Percentiles rank a stretch among this genome's conserved stretches.
phyloP scores from a whole-genome alignment of 2,329 filamentous ascomycete genomes.

The Raffaelea ambrosiae region DNA sequence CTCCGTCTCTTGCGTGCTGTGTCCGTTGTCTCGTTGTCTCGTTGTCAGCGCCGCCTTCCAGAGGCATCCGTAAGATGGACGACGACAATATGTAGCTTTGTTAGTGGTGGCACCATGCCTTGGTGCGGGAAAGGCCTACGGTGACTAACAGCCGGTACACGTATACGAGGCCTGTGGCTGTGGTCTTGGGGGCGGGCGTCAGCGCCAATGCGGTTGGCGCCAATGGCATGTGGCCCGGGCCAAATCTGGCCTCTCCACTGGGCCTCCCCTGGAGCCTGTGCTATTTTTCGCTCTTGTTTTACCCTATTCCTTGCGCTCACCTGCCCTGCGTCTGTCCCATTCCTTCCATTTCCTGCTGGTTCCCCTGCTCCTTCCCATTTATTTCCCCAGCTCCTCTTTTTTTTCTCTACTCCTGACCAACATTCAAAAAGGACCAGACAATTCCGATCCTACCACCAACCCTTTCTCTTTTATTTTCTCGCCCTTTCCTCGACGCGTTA shows the following conservation, averaged over 20 bases:
- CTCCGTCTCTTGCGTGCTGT: background rate
- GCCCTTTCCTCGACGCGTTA: background rate
- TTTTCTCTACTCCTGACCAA: background rate
- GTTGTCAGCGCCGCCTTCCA: too few relatives aligned
- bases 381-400: background rate
- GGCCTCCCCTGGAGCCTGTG: background rate
- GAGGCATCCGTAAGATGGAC: too few relatives aligned
- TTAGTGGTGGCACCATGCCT: too few relatives aligned
- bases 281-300: background rate
- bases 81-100: too few relatives aligned
- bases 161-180: too few relatives aligned
- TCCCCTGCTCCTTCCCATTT: background rate
- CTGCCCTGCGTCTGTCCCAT: background rate
- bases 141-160: too few relatives aligned
- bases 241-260: background rate
- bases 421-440: background rate
- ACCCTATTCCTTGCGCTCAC: too few relatives aligned
- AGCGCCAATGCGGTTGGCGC: too few relatives aligned
- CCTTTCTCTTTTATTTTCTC: background rate
- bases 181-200: too few relatives aligned
- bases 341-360: background rate
- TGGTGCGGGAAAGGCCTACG: too few relatives aligned
- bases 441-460: background rate
- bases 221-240: too few relatives aligned
- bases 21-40: too few relatives aligned